Evolutionary conservation across 495 filamentous ascomycete genomes (phyloP).

Genomic region (Talaromyces thailandensis): DNA sequence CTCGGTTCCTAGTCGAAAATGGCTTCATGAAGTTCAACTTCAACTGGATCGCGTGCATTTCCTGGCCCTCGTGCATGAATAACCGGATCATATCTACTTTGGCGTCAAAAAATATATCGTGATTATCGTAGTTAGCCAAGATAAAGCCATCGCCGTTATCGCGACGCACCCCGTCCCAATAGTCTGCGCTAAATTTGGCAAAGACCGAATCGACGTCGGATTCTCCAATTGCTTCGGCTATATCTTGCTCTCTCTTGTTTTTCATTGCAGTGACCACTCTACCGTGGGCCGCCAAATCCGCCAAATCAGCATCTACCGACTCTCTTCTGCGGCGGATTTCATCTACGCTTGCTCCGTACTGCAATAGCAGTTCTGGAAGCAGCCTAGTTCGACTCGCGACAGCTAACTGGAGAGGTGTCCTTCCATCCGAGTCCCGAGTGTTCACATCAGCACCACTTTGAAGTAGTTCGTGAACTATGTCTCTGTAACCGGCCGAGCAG

Average conservation of each 20-base stretch:
- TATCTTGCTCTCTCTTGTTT: background rate
- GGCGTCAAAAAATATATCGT: slow-evolving; percentile 1
- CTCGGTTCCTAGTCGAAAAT: background rate
- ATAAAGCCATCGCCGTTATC: slow-evolving; percentile 1
- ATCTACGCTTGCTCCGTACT: background rate
- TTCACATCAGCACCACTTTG: background rate
- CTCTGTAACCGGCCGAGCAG: background rate
- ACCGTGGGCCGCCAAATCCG: too few species aligned
- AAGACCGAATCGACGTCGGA: background rate
- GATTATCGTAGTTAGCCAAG: slow-evolving; percentile 3
- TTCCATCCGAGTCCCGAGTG: background rate
- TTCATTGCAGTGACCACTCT: too few species aligned
- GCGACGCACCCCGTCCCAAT: slow-evolving; percentile 1
- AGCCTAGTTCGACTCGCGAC: background rate
- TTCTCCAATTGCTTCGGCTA: background rate
- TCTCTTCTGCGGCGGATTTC: background rate
- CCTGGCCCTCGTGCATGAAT: background rate
- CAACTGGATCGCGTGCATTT: slow-evolving; percentile 1
- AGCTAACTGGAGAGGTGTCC: background rate
- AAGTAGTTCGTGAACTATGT: background rate
- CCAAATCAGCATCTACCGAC: background rate
- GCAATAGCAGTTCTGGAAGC: background rate
- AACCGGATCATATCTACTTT: background rate
- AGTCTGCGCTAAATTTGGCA: background rate
- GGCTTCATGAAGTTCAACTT: slow-evolving; percentile 5